phyloP scores from a whole-genome alignment of 768 basidiomycete species.

The Chalciporus sphaerocephalus region DNA sequence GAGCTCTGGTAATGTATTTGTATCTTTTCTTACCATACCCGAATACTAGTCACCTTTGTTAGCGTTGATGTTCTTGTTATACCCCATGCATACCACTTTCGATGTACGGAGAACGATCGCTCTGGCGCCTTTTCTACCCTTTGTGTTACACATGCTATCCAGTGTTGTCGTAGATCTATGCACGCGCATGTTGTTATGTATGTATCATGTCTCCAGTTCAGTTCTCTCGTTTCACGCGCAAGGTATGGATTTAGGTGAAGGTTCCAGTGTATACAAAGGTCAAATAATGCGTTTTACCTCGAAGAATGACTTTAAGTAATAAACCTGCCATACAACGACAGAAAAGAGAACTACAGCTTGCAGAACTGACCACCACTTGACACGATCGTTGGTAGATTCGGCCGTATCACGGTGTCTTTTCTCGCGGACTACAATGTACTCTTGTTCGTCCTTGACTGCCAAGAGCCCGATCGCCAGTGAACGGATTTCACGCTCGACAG shows the following conservation, averaged over 20 bases:
- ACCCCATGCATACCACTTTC: constrained; percentile 12
- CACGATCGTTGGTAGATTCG: constrained; percentile 87
- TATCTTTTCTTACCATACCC: constrained; percentile 4
- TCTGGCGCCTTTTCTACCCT: not conserved
- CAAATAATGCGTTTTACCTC: constrained; percentile 88
- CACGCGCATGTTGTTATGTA: constrained; percentile 21
- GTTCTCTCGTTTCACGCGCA: not conserved
- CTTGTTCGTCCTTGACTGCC: constrained; percentile 96
- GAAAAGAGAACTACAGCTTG: constrained; percentile 84
- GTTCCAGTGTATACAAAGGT: constrained; percentile 11
- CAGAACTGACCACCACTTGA: constrained; percentile 98
- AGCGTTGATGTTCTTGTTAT: constrained; percentile 16
- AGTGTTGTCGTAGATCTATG: constrained; percentile 27
- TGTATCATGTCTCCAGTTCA: not conserved
- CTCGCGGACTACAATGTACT: constrained; percentile 96
- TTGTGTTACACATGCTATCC: constrained; percentile 26
- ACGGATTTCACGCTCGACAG: constrained; percentile 94
- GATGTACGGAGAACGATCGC: constrained; percentile 5
- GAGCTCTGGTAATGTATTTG: constrained; percentile 18
- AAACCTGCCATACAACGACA: constrained; percentile 96
- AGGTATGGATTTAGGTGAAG: not conserved
- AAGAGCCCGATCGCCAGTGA: constrained; percentile 73
- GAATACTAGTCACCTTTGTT: constrained; percentile 4
- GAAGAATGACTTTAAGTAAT: constrained; percentile 95
- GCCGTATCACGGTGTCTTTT: constrained; percentile 90